A percentile compares a stretch with the other conserved stretches of the same genome.
Conservation (phyloP, 345 rosid genomes). For the Lumnitzera racemosa region DNA sequence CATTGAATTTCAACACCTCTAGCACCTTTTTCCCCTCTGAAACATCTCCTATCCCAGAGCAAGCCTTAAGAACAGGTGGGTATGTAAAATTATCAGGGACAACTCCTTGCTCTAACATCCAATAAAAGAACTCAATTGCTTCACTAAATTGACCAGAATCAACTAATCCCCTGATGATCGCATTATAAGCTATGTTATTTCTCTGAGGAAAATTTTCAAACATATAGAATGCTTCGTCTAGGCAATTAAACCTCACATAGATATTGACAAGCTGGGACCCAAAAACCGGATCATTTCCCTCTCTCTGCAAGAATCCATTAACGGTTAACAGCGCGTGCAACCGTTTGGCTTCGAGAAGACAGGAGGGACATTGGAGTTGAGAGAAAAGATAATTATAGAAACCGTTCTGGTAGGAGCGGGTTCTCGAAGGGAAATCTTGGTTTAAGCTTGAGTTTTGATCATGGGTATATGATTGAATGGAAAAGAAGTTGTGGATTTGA, state of each 20-base stretch:
- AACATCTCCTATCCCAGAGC: constrained; percentile 18
- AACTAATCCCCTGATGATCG: constrained; percentile 23
- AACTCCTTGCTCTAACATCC: constrained; percentile 19
- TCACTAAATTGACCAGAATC: constrained; percentile 12
- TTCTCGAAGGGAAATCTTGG: too few relatives aligned
- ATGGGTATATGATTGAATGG: too few relatives aligned
- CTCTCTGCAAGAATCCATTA: constrained; percentile 14
- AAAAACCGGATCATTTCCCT: constrained; percentile 7
- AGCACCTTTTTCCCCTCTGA: constrained; percentile 18
- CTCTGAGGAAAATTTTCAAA: constrained; percentile 24
- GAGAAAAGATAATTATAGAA: constrained; percentile 8
- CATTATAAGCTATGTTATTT: constrained; percentile 30
- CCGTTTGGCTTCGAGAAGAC: constrained; percentile 19
- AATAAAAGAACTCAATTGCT: constrained; percentile 16
- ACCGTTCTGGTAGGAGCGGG: too few relatives aligned
- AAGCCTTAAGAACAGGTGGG: constrained; percentile 35
- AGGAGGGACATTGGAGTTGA: constrained; percentile 19
- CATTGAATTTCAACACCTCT: constrained; percentile 15
- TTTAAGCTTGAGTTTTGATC: too few relatives aligned
- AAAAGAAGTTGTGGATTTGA: too few relatives aligned
- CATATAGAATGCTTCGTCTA: constrained; percentile 17
- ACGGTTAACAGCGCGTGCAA: constrained; percentile 19
- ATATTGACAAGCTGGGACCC: constrained; percentile 29
- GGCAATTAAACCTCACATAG: constrained; percentile 18
- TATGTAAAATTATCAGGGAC: constrained; percentile 29